Base-by-base conservation (phyloP, 1,284 basidiomycete genomes). In the Rhodotorula sp. region DNA sequence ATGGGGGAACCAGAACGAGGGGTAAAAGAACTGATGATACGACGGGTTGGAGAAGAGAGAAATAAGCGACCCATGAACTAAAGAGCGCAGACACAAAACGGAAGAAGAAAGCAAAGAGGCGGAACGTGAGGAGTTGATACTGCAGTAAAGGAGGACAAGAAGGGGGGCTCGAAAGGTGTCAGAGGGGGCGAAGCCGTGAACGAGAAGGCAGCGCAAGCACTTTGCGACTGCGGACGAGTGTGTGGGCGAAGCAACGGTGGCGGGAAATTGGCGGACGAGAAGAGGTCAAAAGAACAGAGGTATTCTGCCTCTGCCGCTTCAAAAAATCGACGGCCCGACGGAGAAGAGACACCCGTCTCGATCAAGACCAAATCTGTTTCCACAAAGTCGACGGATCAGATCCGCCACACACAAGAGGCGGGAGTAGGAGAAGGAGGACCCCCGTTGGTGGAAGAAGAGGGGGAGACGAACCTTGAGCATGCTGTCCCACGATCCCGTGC, bases 401-500 rank as follows among this genome's bases (percentile, higher is more conserved):
- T 37, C 7, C 8, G 12, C 33, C 33, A 29, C 49, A 4, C 53
- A 26, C 24, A 17, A 17, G 12, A 54, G 6, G 14, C 6, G 51
- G 15, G n/a, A 53, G 49, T n/a, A n/a, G n/a, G n/a, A n/a, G n/a
- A n/a, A 3, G 10, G 29, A 6, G n/a, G 14, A 14, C 29, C 6
- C 53, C 15, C 2, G 53, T 8, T 26, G 26, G 14, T 3, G 26
- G 8, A n/a, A 46, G 22, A 62, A 60, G 45, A 15, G 22, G 15
- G 18, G 10, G 7, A 18, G 49, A 57, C 88, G 79, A 80, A 95
- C 92, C 88, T 93, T 89, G 81, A 97, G 88, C 72, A 93, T 91
- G 81, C 90, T 92, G 81, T 99, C 95, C 96, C 95, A 99, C 80
- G 89, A 91, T 69, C 95, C 95, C 53, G 96, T 99, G 85, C 94